Evolutionary conservation across 2,329 filamentous ascomycete genomes (phyloP), one percentile per base, ranked within the genome.

Genomic region (Blastomyces parvus): DNA sequence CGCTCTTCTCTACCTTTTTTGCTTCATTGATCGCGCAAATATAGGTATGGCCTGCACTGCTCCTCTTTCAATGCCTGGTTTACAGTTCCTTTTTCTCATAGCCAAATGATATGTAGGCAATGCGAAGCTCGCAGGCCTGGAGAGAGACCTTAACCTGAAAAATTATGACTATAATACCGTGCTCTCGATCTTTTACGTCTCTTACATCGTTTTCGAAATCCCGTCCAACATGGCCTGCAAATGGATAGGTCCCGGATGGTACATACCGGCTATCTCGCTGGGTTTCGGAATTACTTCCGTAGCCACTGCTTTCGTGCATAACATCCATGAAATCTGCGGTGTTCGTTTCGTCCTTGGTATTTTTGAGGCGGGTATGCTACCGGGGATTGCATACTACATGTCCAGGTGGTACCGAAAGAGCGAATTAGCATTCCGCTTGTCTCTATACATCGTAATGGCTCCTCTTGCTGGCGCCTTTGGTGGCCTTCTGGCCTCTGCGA

Each of bases 21-120:
- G 86, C 74, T 89, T 89, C 74, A 88, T 89, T 66, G 87, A 89
- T 68, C 81, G 87, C n/a, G 85, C 87, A 30, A 90, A 89, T 65
- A 87, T 90, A 46, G 87, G 86, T 86, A 70, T 70, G 77, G 25
- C 66, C 5, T 59, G 40, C 33, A 9, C 65, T 62, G 19, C 14
- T 42, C 53, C 27, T 36, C 22, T 36, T 27, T 64, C 14, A 48
- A 60, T 3, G 52, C 25, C 33, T 36, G 19, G 30, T 30, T 7
- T 11, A 56, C 8, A 2, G 30, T 22, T 22, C 13, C 27, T 9
- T 40, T 53, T 36, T 50, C 60, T 44, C 11, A 55, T 36, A 14
- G 7, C n/a, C 30, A 9, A 30, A 25, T 55, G 14, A 56, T 50
- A 30, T 61, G 60, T 61, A 87, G 85, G 86, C n/a, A 90, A 89